phyloP scores from a whole-genome alignment of 768 basidiomycete species.

The Calocera viscosa region DNA sequence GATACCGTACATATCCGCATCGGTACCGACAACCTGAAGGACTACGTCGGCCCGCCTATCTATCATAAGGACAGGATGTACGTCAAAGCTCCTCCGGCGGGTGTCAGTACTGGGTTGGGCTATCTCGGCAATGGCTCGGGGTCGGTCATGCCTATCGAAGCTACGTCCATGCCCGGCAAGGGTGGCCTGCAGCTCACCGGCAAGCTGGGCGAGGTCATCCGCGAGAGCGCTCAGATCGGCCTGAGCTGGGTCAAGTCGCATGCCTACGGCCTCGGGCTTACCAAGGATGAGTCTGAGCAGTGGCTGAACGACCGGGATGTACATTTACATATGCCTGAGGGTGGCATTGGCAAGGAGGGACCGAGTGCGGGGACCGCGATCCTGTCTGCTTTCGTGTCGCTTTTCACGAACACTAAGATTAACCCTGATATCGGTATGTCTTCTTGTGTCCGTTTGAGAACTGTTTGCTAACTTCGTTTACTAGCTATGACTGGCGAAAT shows the following conservation, averaged over 20 bases:
- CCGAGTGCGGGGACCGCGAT: conserved; percentile 95
- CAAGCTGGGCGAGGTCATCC: conserved; percentile 95
- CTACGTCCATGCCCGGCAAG: conserved; percentile 92
- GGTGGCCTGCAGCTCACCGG: conserved; percentile 86
- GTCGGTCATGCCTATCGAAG: conserved; percentile 94
- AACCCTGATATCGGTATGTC: conserved; percentile 74
- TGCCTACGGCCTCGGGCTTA: conserved; percentile 80
- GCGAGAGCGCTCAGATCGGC: conserved; percentile 90
- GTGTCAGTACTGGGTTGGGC: conserved; percentile 88
- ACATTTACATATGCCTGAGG: conserved; percentile 96
- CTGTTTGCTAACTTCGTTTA: neutral
- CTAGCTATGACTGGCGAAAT: conserved; percentile 98
- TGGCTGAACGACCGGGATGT: conserved; percentile 78
- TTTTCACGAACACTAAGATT: conserved; percentile 77
- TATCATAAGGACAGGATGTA: conserved; percentile 96
- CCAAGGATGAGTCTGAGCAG: conserved; percentile 52
- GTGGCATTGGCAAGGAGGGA: conserved; percentile 86
- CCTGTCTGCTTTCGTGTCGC: conserved; percentile 75
- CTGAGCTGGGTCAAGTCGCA: conserved; percentile 87
- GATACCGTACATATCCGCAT: conserved; percentile 65
- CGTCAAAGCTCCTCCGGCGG: conserved; percentile 62
- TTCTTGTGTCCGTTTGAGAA: neutral
- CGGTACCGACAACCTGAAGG: conserved; percentile 77
- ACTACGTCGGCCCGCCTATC: conserved; percentile 90
- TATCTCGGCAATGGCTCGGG: conserved; percentile 95